phyloP scores from a whole-genome alignment of 805 yeast species.

The Ogataea henricii region DNA sequence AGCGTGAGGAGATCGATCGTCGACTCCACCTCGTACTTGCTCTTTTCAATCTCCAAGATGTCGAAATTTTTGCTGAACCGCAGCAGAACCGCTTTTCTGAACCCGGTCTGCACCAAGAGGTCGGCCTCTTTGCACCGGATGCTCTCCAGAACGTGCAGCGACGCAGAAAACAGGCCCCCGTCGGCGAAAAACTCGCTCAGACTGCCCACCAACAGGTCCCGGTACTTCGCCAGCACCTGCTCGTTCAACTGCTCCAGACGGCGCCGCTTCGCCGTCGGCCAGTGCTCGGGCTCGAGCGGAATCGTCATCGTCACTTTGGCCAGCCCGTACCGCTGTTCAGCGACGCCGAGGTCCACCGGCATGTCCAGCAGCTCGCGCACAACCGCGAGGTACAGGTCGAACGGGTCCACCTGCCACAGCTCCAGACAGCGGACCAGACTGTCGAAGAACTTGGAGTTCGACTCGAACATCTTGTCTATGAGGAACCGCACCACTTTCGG shows the following conservation, averaged over 20 bases:
- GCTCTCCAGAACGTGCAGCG: conserved; percentile 23
- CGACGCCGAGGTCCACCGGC: conserved; percentile 21
- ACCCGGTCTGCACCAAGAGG: conserved; percentile 13
- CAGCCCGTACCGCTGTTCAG: conserved; percentile 26
- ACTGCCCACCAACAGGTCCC: conserved; percentile 8
- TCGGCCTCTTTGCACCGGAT: conserved; percentile 19
- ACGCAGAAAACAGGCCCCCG: conserved; percentile 21
- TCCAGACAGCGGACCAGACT: conserved; percentile 31
- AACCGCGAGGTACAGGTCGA: conserved; percentile 22
- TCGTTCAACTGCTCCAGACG: conserved; percentile 16
- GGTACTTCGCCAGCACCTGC: conserved; percentile 19
- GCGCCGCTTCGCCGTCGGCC: conserved; percentile 28
- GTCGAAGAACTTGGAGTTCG: conserved; percentile 27
- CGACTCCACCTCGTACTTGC: conserved; percentile 17
- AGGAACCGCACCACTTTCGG: conserved; percentile 17
- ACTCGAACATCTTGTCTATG: conserved; percentile 19
- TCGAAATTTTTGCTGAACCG: conserved; percentile 15
- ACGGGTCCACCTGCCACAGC: conserved; percentile 37
- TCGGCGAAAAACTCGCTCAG: conserved; percentile 25
- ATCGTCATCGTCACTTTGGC: conserved; percentile 30
- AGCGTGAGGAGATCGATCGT: conserved; percentile 21
- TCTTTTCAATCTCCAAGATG: conserved; percentile 16
- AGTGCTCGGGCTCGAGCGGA: conserved; percentile 24
- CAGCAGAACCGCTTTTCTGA: conserved; percentile 12
- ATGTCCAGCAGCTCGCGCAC: conserved; percentile 16